Conservation (phyloP, 805 yeast species). For the Spathaspora passalidarum region DNA sequence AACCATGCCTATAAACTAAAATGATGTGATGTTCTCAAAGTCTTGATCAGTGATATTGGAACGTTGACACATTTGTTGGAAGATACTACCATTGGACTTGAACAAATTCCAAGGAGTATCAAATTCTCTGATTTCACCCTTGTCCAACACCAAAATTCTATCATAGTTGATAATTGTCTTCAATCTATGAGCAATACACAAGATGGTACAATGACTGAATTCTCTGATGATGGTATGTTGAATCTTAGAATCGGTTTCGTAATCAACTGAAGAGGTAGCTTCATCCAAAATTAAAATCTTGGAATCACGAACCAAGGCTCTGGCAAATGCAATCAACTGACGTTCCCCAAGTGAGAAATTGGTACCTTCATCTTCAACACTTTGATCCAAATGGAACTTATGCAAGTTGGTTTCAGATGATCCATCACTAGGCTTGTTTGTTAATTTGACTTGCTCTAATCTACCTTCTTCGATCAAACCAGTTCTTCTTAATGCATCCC, state of each 20-base stretch:
- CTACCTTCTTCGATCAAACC: constrained; percentile 46
- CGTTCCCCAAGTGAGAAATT: constrained; percentile 77
- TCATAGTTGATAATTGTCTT: constrained; percentile 74
- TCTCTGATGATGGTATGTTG: constrained; percentile 72
- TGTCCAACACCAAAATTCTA: constrained; percentile 75
- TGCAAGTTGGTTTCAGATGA: constrained; percentile 14
- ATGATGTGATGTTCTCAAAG: constrained; percentile 21
- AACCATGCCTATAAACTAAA: constrained; percentile 3
- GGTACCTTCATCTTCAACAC: constrained; percentile 64
- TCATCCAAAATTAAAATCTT: constrained; percentile 81
- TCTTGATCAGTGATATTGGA: constrained; percentile 44
- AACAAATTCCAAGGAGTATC: constrained; percentile 73
- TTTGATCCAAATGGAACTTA: constrained; percentile 43
- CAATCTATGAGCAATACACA: constrained; percentile 87
- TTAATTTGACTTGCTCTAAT: constrained; percentile 19
- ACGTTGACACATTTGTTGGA: constrained; percentile 68
- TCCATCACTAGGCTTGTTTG: not conserved
- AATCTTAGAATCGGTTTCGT: constrained; percentile 79
- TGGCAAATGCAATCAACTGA: constrained; percentile 75
- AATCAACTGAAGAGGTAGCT: constrained; percentile 79
- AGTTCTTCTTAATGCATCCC: constrained; percentile 58
- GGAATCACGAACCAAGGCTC: constrained; percentile 77
- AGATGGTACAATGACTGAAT: constrained; percentile 67
- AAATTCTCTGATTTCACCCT: constrained; percentile 72
- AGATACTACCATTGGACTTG: constrained; percentile 48